phyloP scores from a whole-genome alignment of 176 grass and related monocot species.

The Poa pratensis region DNA sequence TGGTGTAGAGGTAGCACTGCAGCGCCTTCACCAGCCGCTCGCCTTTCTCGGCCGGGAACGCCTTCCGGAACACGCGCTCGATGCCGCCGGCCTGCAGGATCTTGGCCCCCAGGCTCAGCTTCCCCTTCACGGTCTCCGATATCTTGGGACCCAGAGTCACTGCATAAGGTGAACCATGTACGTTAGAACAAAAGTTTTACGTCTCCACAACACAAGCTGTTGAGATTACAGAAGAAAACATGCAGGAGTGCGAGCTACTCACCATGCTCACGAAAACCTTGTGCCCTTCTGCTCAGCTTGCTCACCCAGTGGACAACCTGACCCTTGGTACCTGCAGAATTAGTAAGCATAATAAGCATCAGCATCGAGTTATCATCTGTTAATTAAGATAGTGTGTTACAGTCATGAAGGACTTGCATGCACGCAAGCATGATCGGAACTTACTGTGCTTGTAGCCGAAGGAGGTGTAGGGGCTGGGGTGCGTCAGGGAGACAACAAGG shows the following conservation, averaged over 20 bases:
- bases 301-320: slow-evolving; percentile 67
- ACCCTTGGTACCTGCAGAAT: slow-evolving; percentile 55
- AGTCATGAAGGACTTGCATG: not conserved
- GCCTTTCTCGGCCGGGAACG: slow-evolving; percentile 62
- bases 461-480: slow-evolving; percentile 50
- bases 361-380: not conserved
- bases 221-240: not conserved
- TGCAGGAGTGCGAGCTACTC: not conserved
- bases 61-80: slow-evolving; percentile 76
- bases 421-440: not conserved
- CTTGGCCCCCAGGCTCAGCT: slow-evolving; percentile 71
- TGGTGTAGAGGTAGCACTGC: slow-evolving; percentile 87
- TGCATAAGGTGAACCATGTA: not conserved
- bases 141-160: slow-evolving; percentile 64
- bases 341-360: not conserved
- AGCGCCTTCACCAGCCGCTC: slow-evolving; percentile 75
- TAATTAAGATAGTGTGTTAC: not conserved
- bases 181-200: not conserved
- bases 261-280: slow-evolving; percentile 66
- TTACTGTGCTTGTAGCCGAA: slow-evolving; percentile 61
- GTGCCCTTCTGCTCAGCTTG: slow-evolving; percentile 53
- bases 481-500: slow-evolving; percentile 49
- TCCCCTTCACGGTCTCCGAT: slow-evolving; percentile 77
- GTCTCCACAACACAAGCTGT: not conserved
- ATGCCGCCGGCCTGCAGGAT: slow-evolving; percentile 72